Conservation (phyloP, 2,329 filamentous ascomycete genomes). For the Trichoderma koningii region DNA sequence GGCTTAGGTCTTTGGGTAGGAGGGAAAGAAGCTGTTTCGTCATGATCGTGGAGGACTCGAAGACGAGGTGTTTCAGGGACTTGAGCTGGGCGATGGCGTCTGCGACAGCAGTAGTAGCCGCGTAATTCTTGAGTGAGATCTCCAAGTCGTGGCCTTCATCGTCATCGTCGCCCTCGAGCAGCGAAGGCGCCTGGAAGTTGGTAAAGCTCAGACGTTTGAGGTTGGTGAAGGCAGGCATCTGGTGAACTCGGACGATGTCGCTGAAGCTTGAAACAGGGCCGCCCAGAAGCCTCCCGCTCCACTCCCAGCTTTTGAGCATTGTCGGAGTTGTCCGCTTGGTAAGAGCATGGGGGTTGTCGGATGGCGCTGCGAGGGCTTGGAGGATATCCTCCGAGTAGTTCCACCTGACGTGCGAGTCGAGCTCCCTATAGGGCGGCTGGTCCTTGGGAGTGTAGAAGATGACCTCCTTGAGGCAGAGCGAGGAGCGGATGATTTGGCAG, state of each 20-base stretch:
- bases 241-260: constrained; percentile 56
- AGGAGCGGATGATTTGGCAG: constrained; percentile 60
- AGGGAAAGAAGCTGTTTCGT: constrained; percentile 67
- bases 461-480: constrained; percentile 68
- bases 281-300: constrained; percentile 59
- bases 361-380: constrained; percentile 59
- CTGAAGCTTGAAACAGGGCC: constrained; percentile 49
- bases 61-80: constrained; percentile 65
- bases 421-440: constrained; percentile 63
- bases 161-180: constrained; percentile 42
- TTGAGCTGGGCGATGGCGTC: constrained; percentile 52
- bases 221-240: constrained; percentile 55
- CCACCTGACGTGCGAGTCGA: constrained; percentile 65
- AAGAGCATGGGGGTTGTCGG: constrained; percentile 39
- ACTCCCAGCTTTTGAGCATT: constrained; percentile 59
- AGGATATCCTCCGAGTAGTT: constrained; percentile 69
- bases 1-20: constrained; percentile 66
- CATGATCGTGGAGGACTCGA: constrained; percentile 74
- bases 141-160: constrained; percentile 37
- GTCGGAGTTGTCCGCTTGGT: constrained; percentile 39
- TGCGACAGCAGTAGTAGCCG: constrained; percentile 44
- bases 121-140: constrained; percentile 46
- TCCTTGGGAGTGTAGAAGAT: constrained; percentile 73
- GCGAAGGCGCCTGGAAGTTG: constrained; percentile 62
- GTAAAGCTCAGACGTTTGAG: constrained; percentile 61